Conservation (phyloP, 2,329 filamentous ascomycete genomes). For the Calonectria pauciramosa region DNA sequence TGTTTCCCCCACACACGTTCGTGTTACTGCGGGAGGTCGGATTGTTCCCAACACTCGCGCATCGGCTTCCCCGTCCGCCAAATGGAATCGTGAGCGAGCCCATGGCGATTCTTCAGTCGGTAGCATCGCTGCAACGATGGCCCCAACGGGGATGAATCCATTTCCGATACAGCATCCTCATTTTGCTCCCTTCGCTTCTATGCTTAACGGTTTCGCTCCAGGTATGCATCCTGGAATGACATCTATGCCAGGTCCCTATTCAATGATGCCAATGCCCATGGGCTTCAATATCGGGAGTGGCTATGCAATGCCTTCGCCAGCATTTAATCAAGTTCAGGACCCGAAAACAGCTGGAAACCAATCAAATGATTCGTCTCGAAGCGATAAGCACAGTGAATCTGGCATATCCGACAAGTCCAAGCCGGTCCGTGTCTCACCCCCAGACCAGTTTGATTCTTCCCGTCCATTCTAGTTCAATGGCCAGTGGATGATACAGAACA, state of each 20-base stretch:
- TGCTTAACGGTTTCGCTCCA: slow-evolving; percentile 50
- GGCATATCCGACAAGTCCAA: slow-evolving; percentile 50
- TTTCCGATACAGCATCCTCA: slow-evolving; percentile 46
- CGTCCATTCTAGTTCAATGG: slow-evolving; percentile 62
- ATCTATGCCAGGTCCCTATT: slow-evolving; percentile 48
- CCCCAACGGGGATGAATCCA: slow-evolving; percentile 36
- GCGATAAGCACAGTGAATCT: slow-evolving; percentile 48
- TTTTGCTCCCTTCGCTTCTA: slow-evolving; percentile 47
- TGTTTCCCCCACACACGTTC: slow-evolving; percentile 76
- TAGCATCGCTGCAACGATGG: slow-evolving; percentile 37
- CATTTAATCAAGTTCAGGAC: slow-evolving; percentile 41
- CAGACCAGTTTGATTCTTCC: slow-evolving; percentile 61
- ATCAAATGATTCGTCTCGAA: slow-evolving; percentile 36
- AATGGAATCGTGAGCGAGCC: slow-evolving; percentile 61
- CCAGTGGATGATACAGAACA: slow-evolving; percentile 57
- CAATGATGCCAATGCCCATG: slow-evolving; percentile 58
- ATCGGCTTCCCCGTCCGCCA: slow-evolving; percentile 65
- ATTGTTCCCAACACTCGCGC: slow-evolving; percentile 76
- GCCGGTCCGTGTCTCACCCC: slow-evolving; percentile 53
- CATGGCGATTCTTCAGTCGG: slow-evolving; percentile 38
- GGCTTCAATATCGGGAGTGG: slow-evolving; percentile 51
- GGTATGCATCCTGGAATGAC: slow-evolving; percentile 49
- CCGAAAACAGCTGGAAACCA: slow-evolving; percentile 37
- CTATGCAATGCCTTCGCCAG: slow-evolving; percentile 43
- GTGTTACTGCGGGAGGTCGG: slow-evolving; percentile 75